These are phyloP conservation scores for Pseudocercospora crystallina DNA, from an alignment of 2,329 filamentous ascomycete genomes.

Conservation along the genomic window DNA sequence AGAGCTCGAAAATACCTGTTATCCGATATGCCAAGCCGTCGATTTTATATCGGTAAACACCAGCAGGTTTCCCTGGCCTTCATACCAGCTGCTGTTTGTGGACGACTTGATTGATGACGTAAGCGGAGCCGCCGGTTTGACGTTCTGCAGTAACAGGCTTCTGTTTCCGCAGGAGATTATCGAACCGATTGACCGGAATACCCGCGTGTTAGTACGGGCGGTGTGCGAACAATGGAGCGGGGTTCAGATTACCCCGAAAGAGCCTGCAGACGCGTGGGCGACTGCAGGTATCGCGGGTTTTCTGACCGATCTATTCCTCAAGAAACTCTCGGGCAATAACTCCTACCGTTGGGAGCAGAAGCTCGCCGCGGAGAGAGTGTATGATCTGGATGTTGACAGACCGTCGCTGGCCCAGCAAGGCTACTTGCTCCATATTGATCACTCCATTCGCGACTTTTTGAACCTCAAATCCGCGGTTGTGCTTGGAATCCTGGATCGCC, in stretches of 20 bases:
- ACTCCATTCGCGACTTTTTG: slow-evolving; percentile 87
- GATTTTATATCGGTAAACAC: slow-evolving; percentile 88
- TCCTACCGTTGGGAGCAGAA: slow-evolving; percentile 92
- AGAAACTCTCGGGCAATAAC: slow-evolving; percentile 87
- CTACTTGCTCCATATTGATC: slow-evolving; percentile 72
- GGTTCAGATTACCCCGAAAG: slow-evolving; percentile 84
- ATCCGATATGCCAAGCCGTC: slow-evolving; percentile 80
- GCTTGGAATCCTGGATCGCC: slow-evolving; percentile 88
- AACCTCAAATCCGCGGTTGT: slow-evolving; percentile 86
- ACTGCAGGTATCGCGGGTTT: slow-evolving; percentile 88
- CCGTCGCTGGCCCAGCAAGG: slow-evolving; percentile 83
- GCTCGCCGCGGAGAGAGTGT: slow-evolving; percentile 74
- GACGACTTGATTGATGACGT: slow-evolving; percentile 81
- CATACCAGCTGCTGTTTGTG: slow-evolving; percentile 91
- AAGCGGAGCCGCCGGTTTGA: slow-evolving; percentile 75
- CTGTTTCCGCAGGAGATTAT: slow-evolving; percentile 83
- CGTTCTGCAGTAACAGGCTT: slow-evolving; percentile 81
- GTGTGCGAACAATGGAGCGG: slow-evolving; percentile 93
- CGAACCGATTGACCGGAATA: slow-evolving; percentile 79
- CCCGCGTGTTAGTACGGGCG: slow-evolving; percentile 76
- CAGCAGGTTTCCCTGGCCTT: slow-evolving; percentile 85
- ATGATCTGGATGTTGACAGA: slow-evolving; percentile 76
- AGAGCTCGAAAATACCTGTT: slow-evolving; percentile 83
- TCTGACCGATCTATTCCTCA: slow-evolving; percentile 93
- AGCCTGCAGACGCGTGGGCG: slow-evolving; percentile 80